Percentiles rank a stretch among this genome's conserved stretches.
phyloP scores from a whole-genome alignment of 2,329 filamentous ascomycete genomes.

The Xylaria sp. region DNA sequence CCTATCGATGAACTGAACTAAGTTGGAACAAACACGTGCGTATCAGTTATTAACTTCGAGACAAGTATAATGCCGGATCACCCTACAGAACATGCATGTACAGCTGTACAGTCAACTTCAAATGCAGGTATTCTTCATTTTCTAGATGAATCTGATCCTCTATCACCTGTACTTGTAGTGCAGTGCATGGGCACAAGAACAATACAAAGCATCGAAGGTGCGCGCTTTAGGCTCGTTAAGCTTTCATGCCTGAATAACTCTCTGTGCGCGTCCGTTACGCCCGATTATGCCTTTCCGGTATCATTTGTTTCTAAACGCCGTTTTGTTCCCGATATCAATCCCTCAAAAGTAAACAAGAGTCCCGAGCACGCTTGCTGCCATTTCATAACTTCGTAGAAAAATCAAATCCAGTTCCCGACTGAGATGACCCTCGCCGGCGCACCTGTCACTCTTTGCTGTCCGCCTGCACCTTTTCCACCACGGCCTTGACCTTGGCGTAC shows the following conservation, averaged over 20 bases:
- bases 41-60: not conserved
- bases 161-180: constrained; percentile 17
- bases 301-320: constrained; percentile 44
- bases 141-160: constrained; percentile 18
- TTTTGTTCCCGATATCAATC: constrained; percentile 42
- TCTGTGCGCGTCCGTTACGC: constrained; percentile 37
- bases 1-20: not conserved
- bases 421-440: not conserved
- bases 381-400: constrained; percentile 46
- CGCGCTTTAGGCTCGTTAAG: constrained; percentile 13
- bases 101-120: not conserved
- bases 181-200: constrained; percentile 18
- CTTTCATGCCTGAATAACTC: constrained; percentile 17
- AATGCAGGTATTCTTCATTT: constrained; percentile 4
- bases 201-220: constrained; percentile 25
- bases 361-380: constrained; percentile 43
- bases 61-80: not conserved
- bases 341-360: constrained; percentile 25
- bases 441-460: constrained; percentile 61
- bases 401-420: constrained; percentile 34
- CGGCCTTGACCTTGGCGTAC: constrained; percentile 77
- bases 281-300: constrained; percentile 41
- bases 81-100: not conserved
- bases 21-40: not conserved
- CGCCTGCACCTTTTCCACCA: constrained; percentile 87